phyloP scores from a whole-genome alignment of 2,329 filamentous ascomycete genomes.

The Botrytis hyacinthi region DNA sequence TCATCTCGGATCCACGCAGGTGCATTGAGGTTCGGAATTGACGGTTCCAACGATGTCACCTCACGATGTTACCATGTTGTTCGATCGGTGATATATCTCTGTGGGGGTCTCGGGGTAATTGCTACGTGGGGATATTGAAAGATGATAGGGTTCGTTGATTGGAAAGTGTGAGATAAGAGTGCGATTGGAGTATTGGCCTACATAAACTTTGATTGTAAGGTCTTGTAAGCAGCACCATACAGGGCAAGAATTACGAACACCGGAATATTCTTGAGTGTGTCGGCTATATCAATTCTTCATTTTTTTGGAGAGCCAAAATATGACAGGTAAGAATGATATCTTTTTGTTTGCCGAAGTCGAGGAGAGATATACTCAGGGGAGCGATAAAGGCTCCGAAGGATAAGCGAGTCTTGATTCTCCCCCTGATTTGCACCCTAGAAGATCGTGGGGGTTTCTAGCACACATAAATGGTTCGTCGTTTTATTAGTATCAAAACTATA shows the following conservation, averaged over 20 bases:
- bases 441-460: background rate
- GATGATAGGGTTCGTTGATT: background rate
- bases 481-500: too few relatives aligned
- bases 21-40: constrained; percentile 10
- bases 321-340: constrained; percentile 3
- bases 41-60: constrained; percentile 5
- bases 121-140: background rate
- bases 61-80: constrained; percentile 2
- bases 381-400: background rate
- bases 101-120: background rate
- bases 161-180: background rate
- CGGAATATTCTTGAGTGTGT: background rate
- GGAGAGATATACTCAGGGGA: background rate
- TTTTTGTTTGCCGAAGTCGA: background rate
- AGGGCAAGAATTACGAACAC: background rate
- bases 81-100: background rate
- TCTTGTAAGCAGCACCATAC: background rate
- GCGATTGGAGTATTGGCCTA: background rate
- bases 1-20: constrained; percentile 11
- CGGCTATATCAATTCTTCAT: background rate
- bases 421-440: background rate
- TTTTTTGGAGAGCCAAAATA: background rate
- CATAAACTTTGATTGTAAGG: background rate
- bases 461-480: background rate
- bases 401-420: constrained; percentile 1